Conservation (phyloP, 2,329 filamentous ascomycete species). For the Pseudonectria buxi region DNA sequence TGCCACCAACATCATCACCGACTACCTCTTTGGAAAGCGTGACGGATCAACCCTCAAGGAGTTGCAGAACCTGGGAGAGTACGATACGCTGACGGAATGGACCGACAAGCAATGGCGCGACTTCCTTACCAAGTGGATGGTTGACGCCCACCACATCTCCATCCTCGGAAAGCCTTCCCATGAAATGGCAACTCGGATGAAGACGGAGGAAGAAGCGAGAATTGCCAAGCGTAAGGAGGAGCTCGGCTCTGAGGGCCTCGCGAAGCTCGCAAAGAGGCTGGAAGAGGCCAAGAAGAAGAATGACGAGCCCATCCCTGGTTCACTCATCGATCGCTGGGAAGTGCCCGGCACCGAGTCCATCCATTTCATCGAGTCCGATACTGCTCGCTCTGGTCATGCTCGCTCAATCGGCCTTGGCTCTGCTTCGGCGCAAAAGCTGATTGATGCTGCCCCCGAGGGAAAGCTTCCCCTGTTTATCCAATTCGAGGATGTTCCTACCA, state of each 20-base stretch:
- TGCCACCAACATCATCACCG: conserved; percentile 77
- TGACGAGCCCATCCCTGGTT: conserved; percentile 74
- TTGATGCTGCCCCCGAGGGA: conserved; percentile 59
- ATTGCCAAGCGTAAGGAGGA: conserved; percentile 71
- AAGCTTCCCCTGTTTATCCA: conserved; percentile 84
- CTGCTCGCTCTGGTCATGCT: conserved; percentile 75
- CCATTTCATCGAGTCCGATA: conserved; percentile 84
- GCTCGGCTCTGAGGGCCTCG: conserved; percentile 75
- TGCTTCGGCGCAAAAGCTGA: conserved; percentile 65
- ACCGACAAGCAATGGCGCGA: conserved; percentile 74
- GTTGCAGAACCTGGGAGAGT: conserved; percentile 49
- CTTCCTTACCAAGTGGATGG: conserved; percentile 78
- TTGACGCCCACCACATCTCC: conserved; percentile 79
- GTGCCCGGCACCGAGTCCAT: conserved; percentile 87
- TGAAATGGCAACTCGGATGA: conserved; percentile 71
- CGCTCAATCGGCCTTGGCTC: conserved; percentile 59
- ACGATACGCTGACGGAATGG: conserved; percentile 71
- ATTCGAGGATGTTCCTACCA: conserved; percentile 89
- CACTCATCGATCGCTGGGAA: conserved; percentile 72
- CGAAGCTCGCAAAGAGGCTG: conserved; percentile 66
- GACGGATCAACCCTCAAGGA: conserved; percentile 70
- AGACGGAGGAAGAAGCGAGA: conserved; percentile 71
- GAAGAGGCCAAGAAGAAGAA: conserved; percentile 83
- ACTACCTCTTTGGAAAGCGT: conserved; percentile 83
- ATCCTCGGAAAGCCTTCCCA: conserved; percentile 82